These are phyloP conservation scores for Miscanthus lutarioriparius DNA, from an alignment of 176 grass and related monocot genomes.

Conservation along the genomic window DNA sequence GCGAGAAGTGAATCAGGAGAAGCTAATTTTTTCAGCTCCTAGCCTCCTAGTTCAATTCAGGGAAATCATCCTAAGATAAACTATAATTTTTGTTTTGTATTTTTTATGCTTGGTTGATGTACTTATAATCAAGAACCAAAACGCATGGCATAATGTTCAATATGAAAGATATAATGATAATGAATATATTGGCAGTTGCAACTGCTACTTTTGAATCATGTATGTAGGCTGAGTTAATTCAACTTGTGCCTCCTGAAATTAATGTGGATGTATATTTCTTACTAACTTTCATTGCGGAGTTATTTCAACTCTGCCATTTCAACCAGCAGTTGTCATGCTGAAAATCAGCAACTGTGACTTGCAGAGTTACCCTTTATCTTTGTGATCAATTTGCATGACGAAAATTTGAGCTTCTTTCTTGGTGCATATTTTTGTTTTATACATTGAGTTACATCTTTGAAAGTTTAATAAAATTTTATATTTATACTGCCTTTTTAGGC, in stretches of 20 bases:
- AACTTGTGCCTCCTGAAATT: not conserved
- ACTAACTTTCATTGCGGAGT: not conserved
- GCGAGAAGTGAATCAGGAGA: not conserved
- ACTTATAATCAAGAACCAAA: not conserved
- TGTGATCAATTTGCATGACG: not conserved
- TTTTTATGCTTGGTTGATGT: not conserved
- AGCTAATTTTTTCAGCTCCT: not conserved
- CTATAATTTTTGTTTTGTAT: not conserved
- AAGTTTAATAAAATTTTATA: not conserved
- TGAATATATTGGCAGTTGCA: not conserved
- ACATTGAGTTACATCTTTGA: not conserved
- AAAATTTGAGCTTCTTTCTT: not conserved
- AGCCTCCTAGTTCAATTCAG: not conserved
- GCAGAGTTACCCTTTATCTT: not conserved
- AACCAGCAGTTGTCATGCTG: not conserved
- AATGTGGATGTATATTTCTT: not conserved
- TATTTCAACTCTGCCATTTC: not conserved
- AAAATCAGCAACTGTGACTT: not conserved
- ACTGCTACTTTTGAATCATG: not conserved
- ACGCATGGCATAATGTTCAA: not conserved
- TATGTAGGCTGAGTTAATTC: not conserved
- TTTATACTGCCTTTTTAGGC: constrained; percentile 13
- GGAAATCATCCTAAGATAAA: not conserved
- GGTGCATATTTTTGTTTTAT: not conserved
- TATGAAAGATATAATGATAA: not conserved